Conservation (phyloP, 2,329 filamentous ascomycete species). For the Fusarium devonianum region DNA sequence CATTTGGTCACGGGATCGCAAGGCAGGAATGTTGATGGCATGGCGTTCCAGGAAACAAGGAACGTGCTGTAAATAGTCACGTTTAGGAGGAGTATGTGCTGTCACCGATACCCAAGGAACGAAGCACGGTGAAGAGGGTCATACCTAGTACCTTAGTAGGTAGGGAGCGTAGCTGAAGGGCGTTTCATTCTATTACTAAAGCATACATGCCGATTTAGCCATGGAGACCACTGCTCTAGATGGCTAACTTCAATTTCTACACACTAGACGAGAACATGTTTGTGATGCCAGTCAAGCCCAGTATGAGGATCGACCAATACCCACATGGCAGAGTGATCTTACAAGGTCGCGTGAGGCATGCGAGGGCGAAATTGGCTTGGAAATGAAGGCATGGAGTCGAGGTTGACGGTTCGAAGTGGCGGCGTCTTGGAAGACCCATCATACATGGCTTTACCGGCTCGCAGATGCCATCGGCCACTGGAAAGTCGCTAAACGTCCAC, state of each 20-base stretch:
- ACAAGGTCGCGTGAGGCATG: slow-evolving; percentile 32
- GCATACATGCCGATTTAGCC: too few relatives aligned
- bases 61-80: slow-evolving; percentile 15
- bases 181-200: too few relatives aligned
- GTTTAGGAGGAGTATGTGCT: slow-evolving; percentile 18
- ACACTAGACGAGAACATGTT: too few relatives aligned
- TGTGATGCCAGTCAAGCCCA: too few relatives aligned
- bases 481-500: slow-evolving; percentile 13
- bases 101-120: slow-evolving; percentile 36
- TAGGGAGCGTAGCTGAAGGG: too few relatives aligned
- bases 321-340: neutral
- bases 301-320: too few relatives aligned
- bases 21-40: slow-evolving; percentile 30
- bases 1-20: slow-evolving; percentile 4
- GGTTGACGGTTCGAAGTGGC: neutral
- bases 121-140: slow-evolving; percentile 11
- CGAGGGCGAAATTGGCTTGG: slow-evolving; percentile 21
- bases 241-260: too few relatives aligned
- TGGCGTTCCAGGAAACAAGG: slow-evolving; percentile 20
- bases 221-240: too few relatives aligned
- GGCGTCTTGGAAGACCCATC: neutral
- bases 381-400: slow-evolving; percentile 8
- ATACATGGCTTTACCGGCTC: slow-evolving; percentile 3
- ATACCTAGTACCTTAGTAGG: neutral
- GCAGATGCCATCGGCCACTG: slow-evolving; percentile 2